Base-by-base conservation (phyloP, 768 basidiomycete species). In the Pisolithus orientalis region DNA sequence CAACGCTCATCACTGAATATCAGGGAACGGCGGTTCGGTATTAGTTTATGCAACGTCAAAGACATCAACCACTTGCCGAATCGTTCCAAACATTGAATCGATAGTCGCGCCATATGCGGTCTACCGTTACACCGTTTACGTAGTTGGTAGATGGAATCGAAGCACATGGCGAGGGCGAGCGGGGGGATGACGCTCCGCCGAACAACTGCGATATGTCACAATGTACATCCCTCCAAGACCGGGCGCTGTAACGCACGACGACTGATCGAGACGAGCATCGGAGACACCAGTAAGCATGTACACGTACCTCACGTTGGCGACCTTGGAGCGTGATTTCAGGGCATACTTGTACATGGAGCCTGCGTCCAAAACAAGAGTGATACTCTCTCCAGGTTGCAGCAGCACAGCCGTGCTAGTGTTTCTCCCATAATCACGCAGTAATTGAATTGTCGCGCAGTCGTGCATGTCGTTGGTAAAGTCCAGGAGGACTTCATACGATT, bases 381-480 rank as follows among this genome's bases (percentile, higher is more conserved):
- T 71, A 40, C 75, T 78, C 62, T 87, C 84, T 45, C 78, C 74
- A 4, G 84, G 84, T 53, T 78, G 74, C 39, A 87, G 71, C 27
- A 85, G 62, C 44, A 84, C 74, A 54, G 79, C 73, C 47, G 78
- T 73, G 48, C 75, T 75, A 14, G 76, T 68, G 47, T 75, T 74
- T 48, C 77, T 73, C 44, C 82, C 83, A 57, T 86, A 86, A 67
- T 86, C 79, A 34, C 78, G 75, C 53, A 83, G 68, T 29, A 84
- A 74, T 63, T 87, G 84, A 37, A 87, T 71, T 40, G 84, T 80
- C 53, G 82, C 77, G 50, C 72, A 76, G 61, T 83, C 80, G 59
- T 73, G 78, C 14, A 82, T 84, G 59, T 87, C 85, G 65, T 87
- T 87, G 47, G 77, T 78, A 65, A 87, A 77, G 63, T 83, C 81